Base-by-base conservation (phyloP, 768 basidiomycete species). In the Saitozyma podzolica region DNA sequence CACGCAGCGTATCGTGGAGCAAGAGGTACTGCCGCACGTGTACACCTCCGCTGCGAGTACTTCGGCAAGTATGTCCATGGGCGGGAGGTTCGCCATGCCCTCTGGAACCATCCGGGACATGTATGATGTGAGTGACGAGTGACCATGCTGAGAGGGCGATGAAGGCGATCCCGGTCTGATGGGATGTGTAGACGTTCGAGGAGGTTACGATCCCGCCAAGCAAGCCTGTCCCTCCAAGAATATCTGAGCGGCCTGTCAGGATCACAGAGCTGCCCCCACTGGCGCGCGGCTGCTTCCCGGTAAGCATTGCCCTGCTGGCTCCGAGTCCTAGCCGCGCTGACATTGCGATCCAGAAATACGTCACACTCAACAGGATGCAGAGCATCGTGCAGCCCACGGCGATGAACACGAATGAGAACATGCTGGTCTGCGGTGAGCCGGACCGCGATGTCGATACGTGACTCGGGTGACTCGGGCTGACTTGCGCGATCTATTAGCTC, bases 391-490 rank as follows among this genome's bases (percentile, higher is more conserved):
- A 89, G 80, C 88, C 89, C 0, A 91, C 90, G 3, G 96, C 94
- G 0, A 97, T 95, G 79, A 83, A 85, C n/a, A 88, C 91, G 0
- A 98, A 96, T 68, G 96, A 97, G 80, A 99, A 99, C 75, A 85
- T 99, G 82, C 86, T 99, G 29, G 84, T 99, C 43, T 94, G 92
- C 74, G 92, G 90, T 90, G 42, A 61, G 65, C 19, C 49, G 39
- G 37, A 10, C 16, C 56, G 29, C 39, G 42, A 11, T 41, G 20
- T 47, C 45, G 13, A 16, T 54, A n/a, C 59, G 39, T 1, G 16
- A 2, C 37, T 37, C 41, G 37, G 53, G 45, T 52, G 42, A 29
- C 13, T 41, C 50, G 9, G 20, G 13, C 70, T 29, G 29, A 29
- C 29, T 29, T 29, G 2, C 29, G 29, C 29, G 29, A 29, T 29